Percentiles rank a stretch among this genome's conserved stretches.
These are phyloP conservation scores for Fusarium torulosum DNA, from an alignment of 2,329 filamentous ascomycete genomes.

Conservation along the genomic window DNA sequence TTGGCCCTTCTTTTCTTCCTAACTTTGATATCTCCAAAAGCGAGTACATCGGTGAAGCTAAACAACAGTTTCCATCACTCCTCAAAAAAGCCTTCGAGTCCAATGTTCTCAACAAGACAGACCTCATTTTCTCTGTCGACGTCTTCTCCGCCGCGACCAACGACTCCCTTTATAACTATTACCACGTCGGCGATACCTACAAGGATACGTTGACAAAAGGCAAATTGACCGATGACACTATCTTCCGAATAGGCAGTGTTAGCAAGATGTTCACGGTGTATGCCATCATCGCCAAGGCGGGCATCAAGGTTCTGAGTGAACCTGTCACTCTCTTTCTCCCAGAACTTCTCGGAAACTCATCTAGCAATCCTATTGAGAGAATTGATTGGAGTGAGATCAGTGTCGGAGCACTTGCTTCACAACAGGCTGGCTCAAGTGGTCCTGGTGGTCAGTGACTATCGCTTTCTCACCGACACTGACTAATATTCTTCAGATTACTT, in stretches of 20 bases:
- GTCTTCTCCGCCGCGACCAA: slow-evolving; percentile 47
- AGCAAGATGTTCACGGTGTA: slow-evolving; percentile 37
- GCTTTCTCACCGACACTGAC: not conserved
- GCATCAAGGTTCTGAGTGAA: slow-evolving; percentile 31
- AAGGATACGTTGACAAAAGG: slow-evolving; percentile 34
- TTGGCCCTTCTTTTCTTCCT: slow-evolving; percentile 38
- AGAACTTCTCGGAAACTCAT: slow-evolving; percentile 31
- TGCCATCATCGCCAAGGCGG: slow-evolving; percentile 32
- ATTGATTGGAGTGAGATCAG: slow-evolving; percentile 40
- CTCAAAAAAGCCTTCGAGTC: slow-evolving; percentile 27
- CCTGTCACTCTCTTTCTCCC: slow-evolving; percentile 37
- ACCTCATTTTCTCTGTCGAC: slow-evolving; percentile 41
- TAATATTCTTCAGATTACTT: not conserved
- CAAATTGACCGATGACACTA: slow-evolving; percentile 29
- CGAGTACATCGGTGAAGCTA: slow-evolving; percentile 12
- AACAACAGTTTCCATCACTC: slow-evolving; percentile 18
- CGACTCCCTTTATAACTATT: slow-evolving; percentile 42
- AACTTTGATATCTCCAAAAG: slow-evolving; percentile 40
- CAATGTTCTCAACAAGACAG: slow-evolving; percentile 25
- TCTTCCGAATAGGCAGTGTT: slow-evolving; percentile 33
- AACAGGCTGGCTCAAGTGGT: slow-evolving; percentile 40
- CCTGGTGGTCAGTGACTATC: not conserved
- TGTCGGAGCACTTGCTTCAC: slow-evolving; percentile 33
- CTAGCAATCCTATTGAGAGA: not conserved
- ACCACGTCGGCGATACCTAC: slow-evolving; percentile 32